These are phyloP conservation scores for Inonotus obliquus DNA, from an alignment of 1,284 basidiomycete genomes.

Conservation along the genomic window DNA sequence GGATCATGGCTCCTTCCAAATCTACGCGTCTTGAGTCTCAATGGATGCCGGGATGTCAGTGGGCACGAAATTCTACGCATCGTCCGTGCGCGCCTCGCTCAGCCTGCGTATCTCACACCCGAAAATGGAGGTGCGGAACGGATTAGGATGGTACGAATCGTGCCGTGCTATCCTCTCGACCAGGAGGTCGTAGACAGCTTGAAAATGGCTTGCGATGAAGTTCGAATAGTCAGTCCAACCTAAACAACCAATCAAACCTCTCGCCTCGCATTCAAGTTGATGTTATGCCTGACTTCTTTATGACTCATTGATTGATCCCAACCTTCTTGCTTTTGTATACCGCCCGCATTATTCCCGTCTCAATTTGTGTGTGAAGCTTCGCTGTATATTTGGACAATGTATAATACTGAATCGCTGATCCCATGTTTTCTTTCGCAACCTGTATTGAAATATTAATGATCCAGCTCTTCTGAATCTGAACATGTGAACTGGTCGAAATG, in stretches of 20 bases:
- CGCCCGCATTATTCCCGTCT: neutral
- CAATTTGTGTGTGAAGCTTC: neutral
- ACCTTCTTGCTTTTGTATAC: neutral
- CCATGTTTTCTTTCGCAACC: neutral
- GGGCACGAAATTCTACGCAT: slow-evolving; percentile 31
- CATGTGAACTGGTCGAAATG: too few relatives aligned
- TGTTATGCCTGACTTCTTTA: neutral
- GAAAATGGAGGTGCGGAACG: neutral
- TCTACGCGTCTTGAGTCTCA: slow-evolving; percentile 29
- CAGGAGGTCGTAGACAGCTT: slow-evolving; percentile 11
- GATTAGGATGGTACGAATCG: slow-evolving; percentile 15
- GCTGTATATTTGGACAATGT: neutral
- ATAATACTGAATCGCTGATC: neutral
- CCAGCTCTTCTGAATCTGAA: too few relatives aligned
- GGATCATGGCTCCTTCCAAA: slow-evolving; percentile 29
- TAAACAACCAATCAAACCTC: neutral
- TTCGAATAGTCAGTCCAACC: slow-evolving; percentile 6
- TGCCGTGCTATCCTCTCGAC: slow-evolving; percentile 12
- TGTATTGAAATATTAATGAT: too few relatives aligned
- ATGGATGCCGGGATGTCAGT: slow-evolving; percentile 29
- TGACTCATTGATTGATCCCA: too few relatives aligned
- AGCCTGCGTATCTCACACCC: neutral
- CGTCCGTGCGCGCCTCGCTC: slow-evolving; percentile 23
- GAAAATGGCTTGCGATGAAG: slow-evolving; percentile 7
- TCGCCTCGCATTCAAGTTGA: neutral